These are phyloP conservation scores for Leptomonas pyrrhocoris DNA, from an alignment of 208 protist genomes.

Conservation along the genomic window DNA sequence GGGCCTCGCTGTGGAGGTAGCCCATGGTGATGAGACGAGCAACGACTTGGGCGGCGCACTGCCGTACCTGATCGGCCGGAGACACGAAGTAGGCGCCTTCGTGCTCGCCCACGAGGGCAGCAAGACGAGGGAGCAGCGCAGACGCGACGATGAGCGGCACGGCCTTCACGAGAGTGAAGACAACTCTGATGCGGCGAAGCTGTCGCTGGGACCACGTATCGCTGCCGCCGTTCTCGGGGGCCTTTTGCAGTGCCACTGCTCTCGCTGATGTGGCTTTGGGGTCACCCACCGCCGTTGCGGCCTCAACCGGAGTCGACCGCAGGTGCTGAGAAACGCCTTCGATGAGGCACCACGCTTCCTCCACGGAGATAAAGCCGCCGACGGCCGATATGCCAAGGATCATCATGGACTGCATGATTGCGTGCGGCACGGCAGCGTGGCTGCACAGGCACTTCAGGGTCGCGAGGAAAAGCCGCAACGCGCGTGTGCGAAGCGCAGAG, in stretches of 20 bases:
- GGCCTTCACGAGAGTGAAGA: neutral
- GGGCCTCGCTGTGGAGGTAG: conserved; percentile 20
- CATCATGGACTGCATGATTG: conserved; percentile 18
- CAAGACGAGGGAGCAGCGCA: conserved; percentile 28
- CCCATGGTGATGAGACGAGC: conserved; percentile 28
- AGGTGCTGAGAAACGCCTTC: conserved; percentile 8
- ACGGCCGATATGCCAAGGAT: neutral
- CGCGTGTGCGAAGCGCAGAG: conserved; percentile 9
- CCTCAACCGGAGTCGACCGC: neutral
- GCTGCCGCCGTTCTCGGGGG: neutral
- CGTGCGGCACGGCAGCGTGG: conserved; percentile 22
- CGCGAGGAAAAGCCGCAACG: conserved; percentile 14
- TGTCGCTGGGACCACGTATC: conserved; percentile 34
- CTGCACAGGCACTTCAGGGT: conserved; percentile 23
- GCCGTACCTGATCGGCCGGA: conserved; percentile 23
- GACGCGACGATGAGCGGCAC: conserved; percentile 3
- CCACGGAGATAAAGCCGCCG: neutral
- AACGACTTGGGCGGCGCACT: conserved; percentile 5
- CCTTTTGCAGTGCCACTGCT: neutral
- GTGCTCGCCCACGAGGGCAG: conserved; percentile 23
- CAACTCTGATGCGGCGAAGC: conserved; percentile 23
- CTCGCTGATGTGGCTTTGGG: neutral
- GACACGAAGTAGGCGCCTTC: conserved; percentile 30
- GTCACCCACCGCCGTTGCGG: neutral
- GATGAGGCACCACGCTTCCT: conserved; percentile 25